Conservation (phyloP, 2,329 filamentous ascomycete species). For the Thelonectria discophora region DNA sequence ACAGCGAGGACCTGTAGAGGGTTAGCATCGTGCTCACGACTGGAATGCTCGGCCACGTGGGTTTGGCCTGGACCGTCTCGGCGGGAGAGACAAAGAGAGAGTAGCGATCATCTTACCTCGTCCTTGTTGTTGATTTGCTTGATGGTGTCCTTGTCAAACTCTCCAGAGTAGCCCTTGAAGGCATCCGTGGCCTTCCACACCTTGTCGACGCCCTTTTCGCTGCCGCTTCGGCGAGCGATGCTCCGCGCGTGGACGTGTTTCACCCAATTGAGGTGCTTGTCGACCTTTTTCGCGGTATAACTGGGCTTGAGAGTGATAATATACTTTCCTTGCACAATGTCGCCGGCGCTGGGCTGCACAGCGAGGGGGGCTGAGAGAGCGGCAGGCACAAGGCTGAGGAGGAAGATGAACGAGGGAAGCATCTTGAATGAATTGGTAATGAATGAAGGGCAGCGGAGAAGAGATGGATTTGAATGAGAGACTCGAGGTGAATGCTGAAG, state of each 20-base stretch:
- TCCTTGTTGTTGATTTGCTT: conserved; percentile 50
- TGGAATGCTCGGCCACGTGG: conserved; percentile 10
- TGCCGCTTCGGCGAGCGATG: conserved; percentile 44
- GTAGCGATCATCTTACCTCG: conserved; percentile 45
- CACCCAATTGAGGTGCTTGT: conserved; percentile 48
- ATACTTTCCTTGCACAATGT: conserved; percentile 51
- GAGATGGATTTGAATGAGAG: background rate
- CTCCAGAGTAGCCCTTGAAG: conserved; percentile 54
- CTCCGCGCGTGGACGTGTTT: conserved; percentile 44
- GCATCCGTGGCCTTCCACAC: conserved; percentile 29
- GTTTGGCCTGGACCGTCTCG: conserved; percentile 2
- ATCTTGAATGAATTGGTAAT: background rate
- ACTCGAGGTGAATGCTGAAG: background rate
- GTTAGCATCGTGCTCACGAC: background rate
- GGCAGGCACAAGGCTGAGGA: conserved; percentile 15
- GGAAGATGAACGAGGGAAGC: conserved; percentile 2
- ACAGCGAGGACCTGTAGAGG: conserved; percentile 44
- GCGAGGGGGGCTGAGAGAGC: conserved; percentile 19
- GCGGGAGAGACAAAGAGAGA: background rate
- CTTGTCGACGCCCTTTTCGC: conserved; percentile 44
- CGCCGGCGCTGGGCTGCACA: conserved; percentile 19
- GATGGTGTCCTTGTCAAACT: conserved; percentile 54
- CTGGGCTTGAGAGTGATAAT: conserved; percentile 56
- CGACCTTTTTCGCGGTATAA: conserved; percentile 43
- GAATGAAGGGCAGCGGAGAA: background rate